Evolutionary conservation across 2,329 filamentous ascomycete genomes (phyloP), one percentile per base, ranked within the genome.

Genomic region (Fusarium sp.): DNA sequence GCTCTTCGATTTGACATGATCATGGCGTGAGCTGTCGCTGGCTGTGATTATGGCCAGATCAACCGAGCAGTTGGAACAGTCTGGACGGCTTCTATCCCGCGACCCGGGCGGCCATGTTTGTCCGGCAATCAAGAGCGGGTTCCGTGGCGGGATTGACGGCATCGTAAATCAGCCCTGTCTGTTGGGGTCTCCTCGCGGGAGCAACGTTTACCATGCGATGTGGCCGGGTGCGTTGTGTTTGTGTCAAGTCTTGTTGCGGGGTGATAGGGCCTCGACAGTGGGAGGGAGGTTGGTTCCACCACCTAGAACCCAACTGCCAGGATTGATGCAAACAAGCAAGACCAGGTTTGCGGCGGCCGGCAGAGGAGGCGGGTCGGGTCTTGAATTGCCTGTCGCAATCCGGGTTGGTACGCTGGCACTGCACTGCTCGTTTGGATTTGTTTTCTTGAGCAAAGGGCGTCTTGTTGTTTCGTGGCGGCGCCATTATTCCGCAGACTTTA

Each of bases 1-100:
- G 71, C 65, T 22, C 47, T 47, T 59, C 32, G 66, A 63, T 38
- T 69, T 64, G 67, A 40, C 63, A 76, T 67, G 68, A 78, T 76
- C 32, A 76, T 77, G 72, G 71, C 73, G 68, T 76, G 76, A 76
- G 74, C 50, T 33, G 22, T 59, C 43, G 25, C 27, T 27, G 14
- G 54, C 14, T 52, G 56, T 14, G 33, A 56, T 54, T 40, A 69
- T 75, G 71, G 63, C 47, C 66, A 75, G 71, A 69, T 67, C 47
- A 63, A 72, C 54, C 32, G 30, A 71, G 50, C 47, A 60, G 54
- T 60, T 59, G 60, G 62, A 69, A 43, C 47, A 66, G 38, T 40
- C 22, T 72, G 38, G 47, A 63, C 43, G 62, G 45, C 59, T 65
- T 63, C 68, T 37, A 43, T 62, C 50, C 62, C 69, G 62, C 57